Conservation (phyloP, 495 filamentous ascomycete species). For the Penicillium chermesinum region DNA sequence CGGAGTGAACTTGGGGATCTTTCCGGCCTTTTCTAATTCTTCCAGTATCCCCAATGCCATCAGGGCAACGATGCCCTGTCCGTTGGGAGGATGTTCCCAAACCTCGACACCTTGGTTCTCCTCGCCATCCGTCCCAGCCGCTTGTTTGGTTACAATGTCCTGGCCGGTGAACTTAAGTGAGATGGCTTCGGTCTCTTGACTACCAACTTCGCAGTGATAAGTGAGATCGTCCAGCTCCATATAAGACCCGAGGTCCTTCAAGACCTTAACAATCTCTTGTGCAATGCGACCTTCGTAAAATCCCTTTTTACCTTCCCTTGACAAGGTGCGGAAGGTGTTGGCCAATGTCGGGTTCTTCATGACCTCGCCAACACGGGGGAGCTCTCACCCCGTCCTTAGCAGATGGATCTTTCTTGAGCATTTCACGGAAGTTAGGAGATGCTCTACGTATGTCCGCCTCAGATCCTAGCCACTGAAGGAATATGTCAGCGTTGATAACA, state of each 20-base stretch:
- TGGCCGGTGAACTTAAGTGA: slow-evolving; percentile 72
- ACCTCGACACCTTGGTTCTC: slow-evolving; percentile 64
- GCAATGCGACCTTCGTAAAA: slow-evolving; percentile 88
- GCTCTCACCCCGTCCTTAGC: slow-evolving; percentile 62
- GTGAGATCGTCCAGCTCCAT: slow-evolving; percentile 75
- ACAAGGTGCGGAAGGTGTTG: slow-evolving; percentile 74
- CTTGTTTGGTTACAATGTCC: slow-evolving; percentile 48
- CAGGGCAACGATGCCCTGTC: slow-evolving; percentile 90
- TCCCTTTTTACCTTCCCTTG: slow-evolving; percentile 74
- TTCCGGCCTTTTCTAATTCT: slow-evolving; percentile 66
- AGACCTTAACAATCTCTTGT: slow-evolving; percentile 70
- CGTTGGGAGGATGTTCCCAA: slow-evolving; percentile 98
- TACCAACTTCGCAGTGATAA: slow-evolving; percentile 66
- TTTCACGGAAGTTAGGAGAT: slow-evolving; percentile 78
- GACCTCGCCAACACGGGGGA: slow-evolving; percentile 78
- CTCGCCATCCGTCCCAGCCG: slow-evolving; percentile 37
- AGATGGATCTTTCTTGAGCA: slow-evolving; percentile 69
- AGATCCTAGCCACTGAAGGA: slow-evolving; percentile 57
- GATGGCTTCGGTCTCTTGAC: slow-evolving; percentile 75
- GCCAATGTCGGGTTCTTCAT: slow-evolving; percentile 81
- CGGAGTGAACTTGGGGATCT: slow-evolving; percentile 62
- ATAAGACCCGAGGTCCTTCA: slow-evolving; percentile 69
- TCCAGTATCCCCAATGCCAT: slow-evolving; percentile 91
- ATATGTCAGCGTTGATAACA: background rate
- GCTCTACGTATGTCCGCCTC: slow-evolving; percentile 59